Conservation (phyloP, 345 rosid species). For the Leavenworthia alabamica region DNA sequence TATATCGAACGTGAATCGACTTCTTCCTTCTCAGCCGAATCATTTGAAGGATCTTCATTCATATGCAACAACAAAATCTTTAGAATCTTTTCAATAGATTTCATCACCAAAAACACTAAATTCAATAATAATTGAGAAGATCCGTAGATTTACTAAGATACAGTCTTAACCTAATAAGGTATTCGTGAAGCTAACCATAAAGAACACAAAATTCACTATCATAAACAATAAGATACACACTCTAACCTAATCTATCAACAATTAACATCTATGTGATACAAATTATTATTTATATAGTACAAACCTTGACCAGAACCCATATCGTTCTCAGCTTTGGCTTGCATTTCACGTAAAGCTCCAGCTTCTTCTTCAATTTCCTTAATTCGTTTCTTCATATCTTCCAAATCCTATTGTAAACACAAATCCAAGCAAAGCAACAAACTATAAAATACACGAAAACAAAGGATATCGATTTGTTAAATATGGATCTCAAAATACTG, state of each 20-base stretch:
- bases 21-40: conserved; percentile 90
- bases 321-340: conserved; percentile 98
- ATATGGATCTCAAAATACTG: conserved; percentile 6
- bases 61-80: conserved; percentile 19
- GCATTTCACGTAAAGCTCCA: conserved; percentile 97
- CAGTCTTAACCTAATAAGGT: neutral
- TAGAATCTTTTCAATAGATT: neutral
- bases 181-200: too few relatives aligned
- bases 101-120: neutral
- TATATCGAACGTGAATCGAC: conserved; percentile 91
- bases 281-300: neutral
- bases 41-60: conserved; percentile 59
- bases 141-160: neutral
- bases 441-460: neutral
- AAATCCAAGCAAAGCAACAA: neutral
- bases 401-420: conserved; percentile 59
- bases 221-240: too few relatives aligned
- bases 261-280: neutral
- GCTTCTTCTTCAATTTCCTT: conserved; percentile 98
- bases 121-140: neutral
- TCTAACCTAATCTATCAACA: neutral
- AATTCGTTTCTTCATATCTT: conserved; percentile 94
- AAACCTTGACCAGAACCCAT: conserved; percentile 94
- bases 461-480: neutral
- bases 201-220: too few relatives aligned